These are phyloP conservation scores for Cyclotella choctawhatcheeana DNA, from an alignment of 108 stramenopile genomes.

Conservation along the genomic window DNA sequence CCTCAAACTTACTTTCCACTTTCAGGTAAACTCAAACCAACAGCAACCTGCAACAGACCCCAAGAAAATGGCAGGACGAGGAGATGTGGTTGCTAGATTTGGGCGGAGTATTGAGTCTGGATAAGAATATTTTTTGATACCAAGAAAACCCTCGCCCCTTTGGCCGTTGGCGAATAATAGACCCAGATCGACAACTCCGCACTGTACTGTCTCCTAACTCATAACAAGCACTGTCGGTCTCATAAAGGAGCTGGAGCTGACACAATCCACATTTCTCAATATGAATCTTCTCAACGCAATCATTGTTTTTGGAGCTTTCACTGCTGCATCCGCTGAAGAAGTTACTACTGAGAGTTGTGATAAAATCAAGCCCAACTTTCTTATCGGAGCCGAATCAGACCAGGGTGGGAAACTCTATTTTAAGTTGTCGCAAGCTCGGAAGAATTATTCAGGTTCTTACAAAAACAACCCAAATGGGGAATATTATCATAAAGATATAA, in stretches of 20 bases:
- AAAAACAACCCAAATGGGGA: background rate
- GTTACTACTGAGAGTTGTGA: background rate
- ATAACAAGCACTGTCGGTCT: background rate
- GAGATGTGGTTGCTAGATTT: too few relatives aligned
- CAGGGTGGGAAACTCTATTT: background rate
- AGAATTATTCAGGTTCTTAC: background rate
- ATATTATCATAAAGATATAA: background rate
- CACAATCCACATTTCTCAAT: background rate
- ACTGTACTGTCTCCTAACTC: too few relatives aligned
- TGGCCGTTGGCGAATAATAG: too few relatives aligned
- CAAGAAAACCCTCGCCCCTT: too few relatives aligned
- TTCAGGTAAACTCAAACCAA: too few relatives aligned
- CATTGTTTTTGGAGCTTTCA: background rate
- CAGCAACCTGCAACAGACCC: too few relatives aligned
- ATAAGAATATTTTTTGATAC: too few relatives aligned
- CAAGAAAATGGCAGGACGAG: too few relatives aligned
- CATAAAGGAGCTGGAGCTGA: background rate
- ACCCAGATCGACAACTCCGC: too few relatives aligned
- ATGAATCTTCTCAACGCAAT: background rate
- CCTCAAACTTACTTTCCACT: too few relatives aligned
- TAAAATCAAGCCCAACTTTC: background rate
- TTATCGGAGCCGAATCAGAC: background rate
- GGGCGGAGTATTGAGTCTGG: too few relatives aligned
- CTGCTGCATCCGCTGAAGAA: background rate
- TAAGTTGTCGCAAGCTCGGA: background rate